Base-by-base conservation (phyloP, 78 protist genomes). In the Acrasis kona region DNA sequence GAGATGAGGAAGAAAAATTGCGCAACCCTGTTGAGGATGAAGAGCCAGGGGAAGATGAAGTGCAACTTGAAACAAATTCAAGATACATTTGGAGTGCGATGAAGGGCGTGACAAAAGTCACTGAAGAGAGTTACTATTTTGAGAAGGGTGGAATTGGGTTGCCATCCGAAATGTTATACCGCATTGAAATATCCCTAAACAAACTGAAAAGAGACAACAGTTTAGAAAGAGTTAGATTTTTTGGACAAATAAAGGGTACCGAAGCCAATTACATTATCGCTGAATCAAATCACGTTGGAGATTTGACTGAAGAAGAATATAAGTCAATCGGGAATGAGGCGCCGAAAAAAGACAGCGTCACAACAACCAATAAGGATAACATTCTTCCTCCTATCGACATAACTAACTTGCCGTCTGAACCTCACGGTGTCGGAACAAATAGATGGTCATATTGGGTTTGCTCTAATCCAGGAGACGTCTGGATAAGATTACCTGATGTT, bases 401-500 rank as follows among this genome's bases (percentile, higher is more conserved):
- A n/a, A n/a, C n/a, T n/a, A n/a, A n/a, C n/a, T n/a, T n/a, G n/a
- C n/a, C n/a, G n/a, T n/a, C n/a, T n/a, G 84, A 79, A 35, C 76
- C 65, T 28, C 2, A 0, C 12, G 74, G 72, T 37, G 10, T 2
- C 28, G 86, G 86, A 0, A 10, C 41, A n/a, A 82, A 82, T 78
- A 37, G 70, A 38, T 6, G 38, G 66, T 29, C 68, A 42, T 82
- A 57, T 75, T 82, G 70, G 58, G 85, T 81, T 34, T 2, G 50
- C 65, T 0, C 30, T 1, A 0, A 37, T 29, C 40, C 80, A 29
- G 80, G 32, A 4, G 41, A 30, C 9, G 40, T 35, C 5, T 76
- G 80, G 80, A 64, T 5, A 6, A 35, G 4, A 27, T 82, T 84
- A 4, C 84, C 84, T 2, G 64, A 79, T 38, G 89, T 79, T 36